Evolutionary conservation across 106 monocot species (phyloP), one percentile per base, ranked within the genome.

Genomic region (Dendrobium catenatum): DNA sequence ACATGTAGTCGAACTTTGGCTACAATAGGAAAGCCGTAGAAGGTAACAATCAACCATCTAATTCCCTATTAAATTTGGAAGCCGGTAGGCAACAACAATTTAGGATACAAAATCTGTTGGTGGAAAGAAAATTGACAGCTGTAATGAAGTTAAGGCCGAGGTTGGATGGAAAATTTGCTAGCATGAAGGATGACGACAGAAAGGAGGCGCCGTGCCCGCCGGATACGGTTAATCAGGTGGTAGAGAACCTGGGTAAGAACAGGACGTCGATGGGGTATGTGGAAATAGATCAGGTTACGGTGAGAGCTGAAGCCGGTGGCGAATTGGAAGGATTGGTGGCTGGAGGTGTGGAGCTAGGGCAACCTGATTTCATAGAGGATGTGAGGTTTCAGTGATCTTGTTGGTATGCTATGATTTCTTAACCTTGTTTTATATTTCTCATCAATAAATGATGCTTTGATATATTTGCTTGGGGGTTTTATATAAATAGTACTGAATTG

Each of bases 91-190:
- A 44, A 6, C 44, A 44, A 44, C 44, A 44, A 44, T 44, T 44
- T 44, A 8, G 44, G 44, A 44, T 44, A 44, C 44, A 44, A 44
- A 44, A 44, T 44, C 44, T 6, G 44, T 44, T 8, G 44, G 8
- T 44, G 8, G 4, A 44, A 44, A 44, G 3, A 44, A 44, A 44
- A 44, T 44, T 8, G 8, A 44, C 6, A 8, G 44, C 3, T 44
- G 44, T 8, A 44, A 44, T 44, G n/a, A 83, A 83, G 19, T 20
- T 80, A 67, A 79, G 79, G 51, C 86, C 80, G 24, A 72, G 86
- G 37, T 68, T 83, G 19, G 83, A 77, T 44, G 82, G 77, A 59
- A 82, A 82, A 20, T 81, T 82, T 9, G 78, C 77, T 1, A 77
- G 76, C 22, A 37, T 59, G 41, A 46, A 73, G 4, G 80, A 26